Base-by-base conservation (phyloP, 352 stramenopile genomes). In the Aphanomyces euteiches region DNA sequence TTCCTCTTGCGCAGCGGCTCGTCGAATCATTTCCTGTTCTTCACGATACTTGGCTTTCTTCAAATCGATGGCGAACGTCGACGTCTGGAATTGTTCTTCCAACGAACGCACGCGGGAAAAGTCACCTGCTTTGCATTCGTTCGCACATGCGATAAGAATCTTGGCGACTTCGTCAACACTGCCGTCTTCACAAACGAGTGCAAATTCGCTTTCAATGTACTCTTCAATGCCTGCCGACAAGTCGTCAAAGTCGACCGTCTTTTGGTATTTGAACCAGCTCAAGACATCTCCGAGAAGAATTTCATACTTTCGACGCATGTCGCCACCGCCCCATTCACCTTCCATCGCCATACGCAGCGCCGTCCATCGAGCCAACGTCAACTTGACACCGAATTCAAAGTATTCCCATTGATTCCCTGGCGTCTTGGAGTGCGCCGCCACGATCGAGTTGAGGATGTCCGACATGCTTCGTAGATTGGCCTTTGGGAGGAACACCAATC, bases 271-370 rank as follows among this genome's bases (percentile, higher is more conserved):
- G 78, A 89, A 92, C 17, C 90, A 75, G 69, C 85, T 79, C 17
- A 94, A 72, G 59, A 92, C 83, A 74, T 92, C 83, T 12, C 89
- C 87, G 21, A 91, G 70, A 61, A 94, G 73, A 58, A 92, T 85
- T 73, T 92, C 83, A 70, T 87, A 91, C 79, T 93, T 93, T 74
- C 82, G 82, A 21, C 76, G 77, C 56, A 81, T 92, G 75, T 93
- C 85, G 63, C 86, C 86, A 56, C 84, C 84, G 66, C 86, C 86
- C 86, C 86, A 94, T 67, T 92, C 83, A 70, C 86, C 86, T 61
- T 92, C 86, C 19, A 94, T 77, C 41, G 86, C 86, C 82, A 94
- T 92, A 60, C 86, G 84, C 73, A 94, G 74, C 72, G 86, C 86
- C 43, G 86, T 94, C 86, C 86, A 94, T 21, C 86, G 84, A 6